Evolutionary conservation across 495 filamentous ascomycete genomes (phyloP).

Genomic region (Neurospora sp.): DNA sequence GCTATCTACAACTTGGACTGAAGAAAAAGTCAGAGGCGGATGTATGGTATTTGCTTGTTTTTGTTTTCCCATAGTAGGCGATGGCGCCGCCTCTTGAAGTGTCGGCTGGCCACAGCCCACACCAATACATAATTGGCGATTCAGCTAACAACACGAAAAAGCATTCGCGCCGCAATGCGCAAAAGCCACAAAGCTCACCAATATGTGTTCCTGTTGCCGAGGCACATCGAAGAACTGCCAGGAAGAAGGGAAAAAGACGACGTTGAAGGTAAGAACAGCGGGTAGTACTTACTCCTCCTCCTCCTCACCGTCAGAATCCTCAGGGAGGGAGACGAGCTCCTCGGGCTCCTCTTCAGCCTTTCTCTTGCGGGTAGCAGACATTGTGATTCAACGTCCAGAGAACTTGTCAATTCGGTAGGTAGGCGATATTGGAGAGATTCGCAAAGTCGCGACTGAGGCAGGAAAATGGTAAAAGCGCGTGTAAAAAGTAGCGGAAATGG

Average conservation of each 20-base stretch:
- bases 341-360: slow-evolving; percentile 42
- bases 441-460: slow-evolving; percentile 9
- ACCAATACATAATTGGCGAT: background rate
- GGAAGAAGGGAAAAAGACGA: background rate
- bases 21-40: too few relatives aligned
- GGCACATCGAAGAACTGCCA: slow-evolving; percentile 6
- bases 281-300: slow-evolving; percentile 40
- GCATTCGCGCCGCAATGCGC: slow-evolving; percentile 17
- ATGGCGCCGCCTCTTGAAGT: background rate
- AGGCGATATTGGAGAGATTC: slow-evolving; percentile 11
- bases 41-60: background rate
- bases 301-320: slow-evolving; percentile 32
- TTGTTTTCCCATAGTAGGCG: background rate
- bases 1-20: background rate
- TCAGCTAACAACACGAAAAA: background rate
- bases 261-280: background rate
- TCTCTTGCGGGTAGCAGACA: slow-evolving; percentile 32
- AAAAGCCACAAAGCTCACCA: background rate
- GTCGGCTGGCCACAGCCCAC: background rate
- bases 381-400: slow-evolving; percentile 12
- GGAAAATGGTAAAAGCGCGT: slow-evolving; percentile 7
- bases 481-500: slow-evolving; percentile 12
- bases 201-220: slow-evolving; percentile 5
- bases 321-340: slow-evolving; percentile 43
- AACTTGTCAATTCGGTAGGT: slow-evolving; percentile 16